Evolutionary conservation across 2,329 filamentous ascomycete genomes (phyloP), one percentile per base, ranked within the genome.

Genomic region (Fusarium goolgardi): DNA sequence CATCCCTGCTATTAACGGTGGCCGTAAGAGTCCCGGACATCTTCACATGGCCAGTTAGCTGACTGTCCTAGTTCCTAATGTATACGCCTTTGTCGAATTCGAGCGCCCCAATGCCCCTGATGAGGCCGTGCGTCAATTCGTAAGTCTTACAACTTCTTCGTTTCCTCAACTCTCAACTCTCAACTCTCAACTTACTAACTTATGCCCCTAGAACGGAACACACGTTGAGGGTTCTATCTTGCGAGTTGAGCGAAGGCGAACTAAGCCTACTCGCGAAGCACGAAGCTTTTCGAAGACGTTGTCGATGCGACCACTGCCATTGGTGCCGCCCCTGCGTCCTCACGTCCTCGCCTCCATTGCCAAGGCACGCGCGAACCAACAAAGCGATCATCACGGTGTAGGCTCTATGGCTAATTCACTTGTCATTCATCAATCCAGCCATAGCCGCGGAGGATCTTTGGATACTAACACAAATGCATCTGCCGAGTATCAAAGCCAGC

Each of bases 41-140:
- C 15, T 11, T 34, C 13, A 29, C n/a, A 18, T 13, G 32, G 20
- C 16, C 18, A 6, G 27, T 18, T 23, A 64, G 39, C 70, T 75
- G 46, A 75, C 35, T 34, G 23, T 20, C 39, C 72, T 44, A n/a
- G 50, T 57, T 16, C 59, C 59, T 15, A 71, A 64, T 21, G 73
- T 72, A 13, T 80, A 76, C 55, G 78, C 75, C 1, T 81, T 81
- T 50, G 75, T 84, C 6, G 81, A 83, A 67, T 83, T 80, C 51
- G 65, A 60, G 5, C 75, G 76, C 5, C 75, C 77, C 6, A 76
- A 81, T 55, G 69, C 76, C 37, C 78, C 79, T 9, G 79, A 81
- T 20, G 57, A 75, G 23, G 79, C 80, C 1, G 75, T 82, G 15
- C 66, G 70, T 31, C 63, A 67, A 13, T 65, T 79, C 59, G 82